phyloP scores from a whole-genome alignment of 2,329 filamentous ascomycete genomes.

The Neofusicoccum umdonicola region DNA sequence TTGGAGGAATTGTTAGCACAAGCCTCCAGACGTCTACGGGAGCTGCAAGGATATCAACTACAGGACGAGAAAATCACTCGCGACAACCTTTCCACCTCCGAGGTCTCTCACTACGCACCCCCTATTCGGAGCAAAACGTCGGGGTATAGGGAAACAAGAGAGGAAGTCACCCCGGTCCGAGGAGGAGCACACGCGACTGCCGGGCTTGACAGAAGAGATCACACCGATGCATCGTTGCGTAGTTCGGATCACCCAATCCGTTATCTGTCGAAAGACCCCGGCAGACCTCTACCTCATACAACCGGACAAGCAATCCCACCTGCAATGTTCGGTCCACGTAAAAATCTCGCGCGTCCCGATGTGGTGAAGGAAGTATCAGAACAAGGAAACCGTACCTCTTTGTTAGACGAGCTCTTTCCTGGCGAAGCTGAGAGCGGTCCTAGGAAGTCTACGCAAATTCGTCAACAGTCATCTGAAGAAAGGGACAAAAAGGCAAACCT shows the following conservation, averaged over 20 bases:
- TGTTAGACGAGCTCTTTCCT: background rate
- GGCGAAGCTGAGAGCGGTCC: background rate
- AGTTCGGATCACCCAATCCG: background rate
- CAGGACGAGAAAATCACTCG: too few species aligned
- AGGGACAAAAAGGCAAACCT: too few species aligned
- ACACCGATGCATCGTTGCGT: background rate
- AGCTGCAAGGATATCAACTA: background rate
- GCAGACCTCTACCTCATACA: background rate
- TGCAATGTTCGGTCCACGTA: background rate
- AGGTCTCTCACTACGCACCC: background rate
- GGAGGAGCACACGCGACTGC: background rate
- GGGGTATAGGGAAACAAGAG: background rate
- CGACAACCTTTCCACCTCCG: background rate
- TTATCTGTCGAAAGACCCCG: background rate
- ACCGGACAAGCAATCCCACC: background rate
- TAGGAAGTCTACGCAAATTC: too few species aligned
- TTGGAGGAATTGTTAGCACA: background rate
- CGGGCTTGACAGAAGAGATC: background rate
- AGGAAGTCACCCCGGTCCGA: background rate
- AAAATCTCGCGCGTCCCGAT: background rate
- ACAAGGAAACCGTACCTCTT: background rate
- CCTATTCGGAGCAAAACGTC: background rate
- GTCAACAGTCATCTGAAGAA: too few species aligned
- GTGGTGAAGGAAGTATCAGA: background rate
- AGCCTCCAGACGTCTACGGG: background rate